Base-by-base conservation (phyloP, 1,139 yeast species). In the Debaryomyces fabryi region DNA sequence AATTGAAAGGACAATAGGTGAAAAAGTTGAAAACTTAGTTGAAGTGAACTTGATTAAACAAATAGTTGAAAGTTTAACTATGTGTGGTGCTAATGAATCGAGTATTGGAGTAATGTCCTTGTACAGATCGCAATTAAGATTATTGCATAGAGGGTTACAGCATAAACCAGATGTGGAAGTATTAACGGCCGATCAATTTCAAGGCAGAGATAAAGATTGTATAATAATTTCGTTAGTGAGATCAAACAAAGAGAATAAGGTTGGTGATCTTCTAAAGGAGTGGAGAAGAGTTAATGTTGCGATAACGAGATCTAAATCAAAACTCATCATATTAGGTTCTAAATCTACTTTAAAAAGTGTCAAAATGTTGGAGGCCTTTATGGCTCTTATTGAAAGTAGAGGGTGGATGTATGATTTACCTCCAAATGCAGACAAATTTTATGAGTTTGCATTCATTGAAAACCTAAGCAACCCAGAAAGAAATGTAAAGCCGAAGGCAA, bases 281-380 rank as follows among this genome's bases (percentile, higher is more conserved):
- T 87, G 97, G 93, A 76, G 98, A 55, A 78, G 99, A 53, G 79
- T 95, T 45, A 93, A 93, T 66, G 99, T 95, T 35, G 96, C 98
- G 0, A 84, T 95, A 59, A 93, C 99, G 0, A 76, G 99, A 52
- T 95, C 99, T 0, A 86, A 83, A 63, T 78, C 87, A 13, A 95
- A 95, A 65, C 77, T 95, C 44, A 79, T 95, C 23, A 80, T 93
- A 15, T 69, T 93, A 39, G 99, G 99, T 0, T 88, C 96, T 1
- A 76, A 76, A 47, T 69, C 72, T 8, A 88, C 96, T 0, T 68
- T 93, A 50, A 70, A 76, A 12, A 67, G 75, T 15, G 79, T 82
- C 15, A 76, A 74, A 0, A 81, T 85, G 7, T 75, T 91, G 47
- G 74, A 76, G 45, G 79, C 81, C 9, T 88, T 92, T 57, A 74